A percentile compares a stretch with the other conserved stretches of the same genome.
phyloP scores from a whole-genome alignment of 2,329 filamentous ascomycete species.

The Colletotrichum filicis region DNA sequence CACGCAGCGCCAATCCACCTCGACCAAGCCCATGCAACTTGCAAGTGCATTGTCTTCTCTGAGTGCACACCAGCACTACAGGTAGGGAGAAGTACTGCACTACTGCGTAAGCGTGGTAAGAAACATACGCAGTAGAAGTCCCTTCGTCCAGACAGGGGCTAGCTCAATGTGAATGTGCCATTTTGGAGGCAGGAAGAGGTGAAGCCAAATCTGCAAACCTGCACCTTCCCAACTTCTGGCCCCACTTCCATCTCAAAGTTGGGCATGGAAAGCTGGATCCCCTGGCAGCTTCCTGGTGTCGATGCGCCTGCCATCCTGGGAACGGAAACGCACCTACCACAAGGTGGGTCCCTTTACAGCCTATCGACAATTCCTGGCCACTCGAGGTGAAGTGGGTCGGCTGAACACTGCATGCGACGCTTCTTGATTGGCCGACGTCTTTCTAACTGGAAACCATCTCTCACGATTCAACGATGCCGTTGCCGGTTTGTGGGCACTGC shows the following conservation, averaged over 20 bases:
- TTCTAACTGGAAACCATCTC: conserved; percentile 25
- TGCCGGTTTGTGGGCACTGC: conserved; percentile 20
- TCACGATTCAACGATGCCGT: not conserved
- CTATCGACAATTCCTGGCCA: conserved; percentile 14
- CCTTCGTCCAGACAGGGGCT: conserved; percentile 17
- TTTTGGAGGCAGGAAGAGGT: not conserved
- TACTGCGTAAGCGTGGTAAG: not conserved
- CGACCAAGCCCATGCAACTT: not conserved
- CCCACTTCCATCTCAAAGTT: not conserved
- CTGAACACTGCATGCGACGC: not conserved
- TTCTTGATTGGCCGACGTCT: conserved; percentile 6
- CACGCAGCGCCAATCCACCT: conserved; percentile 18
- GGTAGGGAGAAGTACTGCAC: not conserved
- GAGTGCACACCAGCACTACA: not conserved
- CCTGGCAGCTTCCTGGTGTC: conserved; percentile 24
- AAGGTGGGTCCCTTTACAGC: not conserved
- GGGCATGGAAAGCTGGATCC: not conserved
- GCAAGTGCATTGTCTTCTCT: not conserved
- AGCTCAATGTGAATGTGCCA: not conserved
- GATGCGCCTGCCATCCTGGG: conserved; percentile 23
- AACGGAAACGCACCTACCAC: conserved; percentile 24
- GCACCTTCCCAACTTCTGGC: not conserved
- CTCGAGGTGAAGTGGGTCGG: conserved; percentile 21
- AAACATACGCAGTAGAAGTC: not conserved
- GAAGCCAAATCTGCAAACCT: not conserved